Percentiles rank a stretch among this genome's conserved stretches.
Conservation (phyloP, 78 protist species). For the Tieghemostelium lacteum region DNA sequence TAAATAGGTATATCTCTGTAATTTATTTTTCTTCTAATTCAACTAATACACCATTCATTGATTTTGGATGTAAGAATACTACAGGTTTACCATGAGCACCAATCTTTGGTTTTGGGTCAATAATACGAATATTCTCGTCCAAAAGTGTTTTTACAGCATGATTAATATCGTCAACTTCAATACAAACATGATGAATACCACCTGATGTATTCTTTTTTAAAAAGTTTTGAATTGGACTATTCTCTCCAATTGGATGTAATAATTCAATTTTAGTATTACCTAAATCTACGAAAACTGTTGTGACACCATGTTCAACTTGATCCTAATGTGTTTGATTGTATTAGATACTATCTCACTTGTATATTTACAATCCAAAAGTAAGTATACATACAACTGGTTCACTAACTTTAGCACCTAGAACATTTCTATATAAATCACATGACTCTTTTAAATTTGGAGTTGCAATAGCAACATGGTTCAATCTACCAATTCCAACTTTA, state of each 20-base stretch:
- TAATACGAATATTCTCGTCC: conserved; percentile 77
- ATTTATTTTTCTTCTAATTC: conserved; percentile 93
- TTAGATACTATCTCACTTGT: background rate
- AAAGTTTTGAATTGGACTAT: conserved; percentile 91
- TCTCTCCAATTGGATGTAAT: conserved; percentile 91
- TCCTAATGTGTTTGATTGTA: conserved; percentile 40
- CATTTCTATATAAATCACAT: conserved; percentile 78
- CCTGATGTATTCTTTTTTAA: conserved; percentile 91
- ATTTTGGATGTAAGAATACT: conserved; percentile 95
- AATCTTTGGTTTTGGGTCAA: conserved; percentile 91
- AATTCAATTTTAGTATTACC: conserved; percentile 94
- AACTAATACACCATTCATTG: conserved; percentile 94
- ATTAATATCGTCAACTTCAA: conserved; percentile 89
- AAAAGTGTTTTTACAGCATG: conserved; percentile 49
- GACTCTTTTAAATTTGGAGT: conserved; percentile 88
- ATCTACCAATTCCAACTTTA: conserved; percentile 83
- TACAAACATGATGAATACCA: conserved; percentile 96
- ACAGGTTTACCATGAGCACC: conserved; percentile 98
- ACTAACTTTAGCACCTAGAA: conserved; percentile 90
- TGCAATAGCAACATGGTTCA: conserved; percentile 97
- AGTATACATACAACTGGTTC: conserved; percentile 78
- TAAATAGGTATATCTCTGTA: background rate
- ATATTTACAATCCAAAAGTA: background rate
- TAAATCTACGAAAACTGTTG: conserved; percentile 92
- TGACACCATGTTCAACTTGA: conserved; percentile 95